phyloP scores from a whole-genome alignment of 176 grass and related monocot genomes.

The Musa beccarii region DNA sequence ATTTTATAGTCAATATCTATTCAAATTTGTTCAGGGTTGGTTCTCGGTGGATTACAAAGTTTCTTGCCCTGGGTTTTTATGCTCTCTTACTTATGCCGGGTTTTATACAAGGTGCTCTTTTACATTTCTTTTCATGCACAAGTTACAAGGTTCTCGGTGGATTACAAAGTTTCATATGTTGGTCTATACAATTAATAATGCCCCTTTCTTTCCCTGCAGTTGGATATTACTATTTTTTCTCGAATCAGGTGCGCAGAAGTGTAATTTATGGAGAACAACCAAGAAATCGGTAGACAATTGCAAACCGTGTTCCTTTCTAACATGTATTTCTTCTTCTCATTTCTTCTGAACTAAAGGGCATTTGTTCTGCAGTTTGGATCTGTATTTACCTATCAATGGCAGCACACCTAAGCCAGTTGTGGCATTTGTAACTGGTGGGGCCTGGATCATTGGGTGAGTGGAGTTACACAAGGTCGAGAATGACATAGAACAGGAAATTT shows the following conservation, averaged over 20 bases:
- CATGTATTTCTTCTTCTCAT: neutral
- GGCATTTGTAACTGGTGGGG: constrained; percentile 93
- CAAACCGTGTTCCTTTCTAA: constrained; percentile 1
- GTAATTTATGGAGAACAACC: constrained; percentile 87
- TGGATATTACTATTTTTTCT: constrained; percentile 98
- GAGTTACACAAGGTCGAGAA: constrained; percentile 16
- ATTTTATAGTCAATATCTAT: neutral
- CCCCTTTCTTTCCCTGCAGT: constrained; percentile 37
- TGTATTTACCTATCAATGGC: constrained; percentile 65
- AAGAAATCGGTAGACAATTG: constrained; percentile 62
- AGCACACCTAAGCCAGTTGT: constrained; percentile 61
- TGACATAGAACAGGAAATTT: neutral
- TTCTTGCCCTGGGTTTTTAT: constrained; percentile 75
- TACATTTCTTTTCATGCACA: constrained; percentile 1
- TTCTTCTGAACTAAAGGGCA: constrained; percentile 6
- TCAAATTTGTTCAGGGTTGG: constrained; percentile 59
- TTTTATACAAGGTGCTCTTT: constrained; percentile 63
- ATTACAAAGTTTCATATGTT: no score
- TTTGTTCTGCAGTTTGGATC: constrained; percentile 61
- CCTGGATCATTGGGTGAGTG: constrained; percentile 97
- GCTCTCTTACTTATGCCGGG: constrained; percentile 90
- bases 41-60: constrained; percentile 73
- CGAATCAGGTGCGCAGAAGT: constrained; percentile 81
- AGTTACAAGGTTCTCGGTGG: no score
- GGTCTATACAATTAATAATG: neutral